Evolutionary conservation across 31 red algal genomes (phyloP).

Genomic region (Porphyra umbilicalis): DNA sequence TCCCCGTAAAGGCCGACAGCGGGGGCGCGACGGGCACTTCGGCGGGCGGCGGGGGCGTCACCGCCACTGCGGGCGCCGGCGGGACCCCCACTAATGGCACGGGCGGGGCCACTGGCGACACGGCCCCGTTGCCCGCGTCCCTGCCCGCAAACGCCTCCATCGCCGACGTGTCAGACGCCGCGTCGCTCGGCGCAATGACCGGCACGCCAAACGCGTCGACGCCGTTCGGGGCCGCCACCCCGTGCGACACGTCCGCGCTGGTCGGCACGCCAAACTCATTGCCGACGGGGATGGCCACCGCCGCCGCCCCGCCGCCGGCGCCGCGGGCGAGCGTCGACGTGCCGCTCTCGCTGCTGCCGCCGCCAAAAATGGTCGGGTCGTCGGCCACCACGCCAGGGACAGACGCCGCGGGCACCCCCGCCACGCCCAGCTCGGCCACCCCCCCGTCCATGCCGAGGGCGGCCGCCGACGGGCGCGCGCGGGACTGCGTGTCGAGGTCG

Average conservation of each 20-base stretch:
- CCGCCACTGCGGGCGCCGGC: neutral
- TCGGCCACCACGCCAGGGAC: neutral
- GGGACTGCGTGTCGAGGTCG: conserved; percentile 6
- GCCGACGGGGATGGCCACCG: neutral
- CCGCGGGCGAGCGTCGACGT: neutral
- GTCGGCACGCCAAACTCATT: too few species aligned
- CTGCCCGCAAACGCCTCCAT: neutral
- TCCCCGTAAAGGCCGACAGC: neutral
- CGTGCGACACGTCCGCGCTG: too few species aligned
- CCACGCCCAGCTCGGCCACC: neutral
- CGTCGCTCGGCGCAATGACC: neutral
- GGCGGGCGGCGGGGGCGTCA: neutral
- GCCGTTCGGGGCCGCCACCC: neutral
- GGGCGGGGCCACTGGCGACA: neutral
- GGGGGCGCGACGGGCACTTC: too few species aligned
- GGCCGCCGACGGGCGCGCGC: neutral
- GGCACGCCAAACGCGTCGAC: neutral
- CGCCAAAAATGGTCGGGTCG: neutral
- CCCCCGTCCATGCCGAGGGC: neutral
- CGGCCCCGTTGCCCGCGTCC: neutral
- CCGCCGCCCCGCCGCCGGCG: neutral
- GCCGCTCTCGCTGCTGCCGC: neutral
- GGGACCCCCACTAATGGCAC: neutral
- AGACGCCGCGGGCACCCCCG: neutral
- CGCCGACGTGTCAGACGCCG: neutral